Evolutionary conservation across 2,329 filamentous ascomycete species (phyloP).

Genomic region (Claviceps capensis): DNA sequence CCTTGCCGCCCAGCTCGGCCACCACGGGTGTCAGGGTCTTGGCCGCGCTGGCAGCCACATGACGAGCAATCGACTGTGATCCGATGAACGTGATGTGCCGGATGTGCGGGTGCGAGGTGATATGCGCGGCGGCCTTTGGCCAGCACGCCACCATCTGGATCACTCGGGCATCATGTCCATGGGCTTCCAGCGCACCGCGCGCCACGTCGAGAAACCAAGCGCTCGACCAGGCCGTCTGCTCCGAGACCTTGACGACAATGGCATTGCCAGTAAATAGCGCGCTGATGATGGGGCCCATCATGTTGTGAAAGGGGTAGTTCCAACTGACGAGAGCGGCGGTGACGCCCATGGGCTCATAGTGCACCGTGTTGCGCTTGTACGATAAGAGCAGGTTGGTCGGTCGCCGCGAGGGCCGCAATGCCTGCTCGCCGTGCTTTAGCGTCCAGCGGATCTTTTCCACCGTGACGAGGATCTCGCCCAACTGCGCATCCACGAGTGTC

Average conservation of each 20-base stretch:
- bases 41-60: constrained; percentile 76
- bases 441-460: constrained; percentile 93
- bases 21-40: constrained; percentile 77
- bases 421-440: constrained; percentile 74
- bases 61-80: constrained; percentile 71
- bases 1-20: constrained; percentile 89
- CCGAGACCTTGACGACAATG: constrained; percentile 85
- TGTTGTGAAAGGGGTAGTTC: constrained; percentile 96
- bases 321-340: constrained; percentile 88
- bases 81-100: constrained; percentile 94
- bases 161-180: constrained; percentile 69
- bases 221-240: constrained; percentile 90
- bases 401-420: constrained; percentile 55
- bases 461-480: constrained; percentile 91
- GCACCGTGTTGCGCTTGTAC: constrained; percentile 85
- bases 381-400: constrained; percentile 88
- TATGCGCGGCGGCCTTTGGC: constrained; percentile 64
- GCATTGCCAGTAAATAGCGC: constrained; percentile 84
- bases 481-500: constrained; percentile 84
- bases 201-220: constrained; percentile 70
- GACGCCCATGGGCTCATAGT: constrained; percentile 85
- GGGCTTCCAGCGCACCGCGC: constrained; percentile 63
- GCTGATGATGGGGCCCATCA: constrained; percentile 82
- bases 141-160: constrained; percentile 82
- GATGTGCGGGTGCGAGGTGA: constrained; percentile 76